Percentiles rank a stretch among this genome's conserved stretches.
Evolutionary conservation across 768 basidiomycete species (phyloP).

Genomic region (Naganishia randhawae): DNA sequence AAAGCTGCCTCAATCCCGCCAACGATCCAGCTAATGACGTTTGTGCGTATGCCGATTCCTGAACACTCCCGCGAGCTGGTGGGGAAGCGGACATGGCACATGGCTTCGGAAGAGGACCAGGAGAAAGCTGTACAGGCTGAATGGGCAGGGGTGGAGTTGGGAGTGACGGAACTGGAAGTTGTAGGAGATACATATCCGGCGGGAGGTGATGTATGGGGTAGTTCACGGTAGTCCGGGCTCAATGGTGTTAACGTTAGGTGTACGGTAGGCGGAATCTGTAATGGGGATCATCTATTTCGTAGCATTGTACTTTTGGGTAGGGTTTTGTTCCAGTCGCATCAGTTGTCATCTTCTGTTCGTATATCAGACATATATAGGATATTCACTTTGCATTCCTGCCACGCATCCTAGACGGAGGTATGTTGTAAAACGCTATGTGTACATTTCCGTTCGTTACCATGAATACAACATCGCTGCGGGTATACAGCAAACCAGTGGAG

Average conservation of each 20-base stretch:
- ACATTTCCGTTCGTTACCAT: background rate
- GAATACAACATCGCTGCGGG: background rate
- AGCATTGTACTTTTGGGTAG: background rate
- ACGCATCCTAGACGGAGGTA: too few species aligned
- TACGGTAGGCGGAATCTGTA: background rate
- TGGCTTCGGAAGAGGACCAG: constrained; percentile 20
- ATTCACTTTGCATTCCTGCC: too few species aligned
- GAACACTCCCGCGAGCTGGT: background rate
- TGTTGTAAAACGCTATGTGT: too few species aligned
- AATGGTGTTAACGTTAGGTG: background rate
- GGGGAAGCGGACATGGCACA: background rate
- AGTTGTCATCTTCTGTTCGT: background rate
- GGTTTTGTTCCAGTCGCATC: background rate
- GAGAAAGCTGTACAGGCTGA: constrained; percentile 28
- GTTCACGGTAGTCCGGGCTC: background rate
- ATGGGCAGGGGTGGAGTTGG: constrained; percentile 30
- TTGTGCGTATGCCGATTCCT: constrained; percentile 29
- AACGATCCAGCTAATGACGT: constrained; percentile 19
- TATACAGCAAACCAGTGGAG: background rate
- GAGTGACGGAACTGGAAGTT: constrained; percentile 22
- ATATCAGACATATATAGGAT: too few species aligned
- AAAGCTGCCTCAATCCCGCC: background rate
- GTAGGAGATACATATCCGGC: background rate
- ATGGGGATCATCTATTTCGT: background rate
- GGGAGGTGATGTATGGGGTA: constrained; percentile 6